Evolutionary conservation across 768 basidiomycete species (phyloP), one percentile per base, ranked within the genome.

Genomic region (Lactarius deliciosus): DNA sequence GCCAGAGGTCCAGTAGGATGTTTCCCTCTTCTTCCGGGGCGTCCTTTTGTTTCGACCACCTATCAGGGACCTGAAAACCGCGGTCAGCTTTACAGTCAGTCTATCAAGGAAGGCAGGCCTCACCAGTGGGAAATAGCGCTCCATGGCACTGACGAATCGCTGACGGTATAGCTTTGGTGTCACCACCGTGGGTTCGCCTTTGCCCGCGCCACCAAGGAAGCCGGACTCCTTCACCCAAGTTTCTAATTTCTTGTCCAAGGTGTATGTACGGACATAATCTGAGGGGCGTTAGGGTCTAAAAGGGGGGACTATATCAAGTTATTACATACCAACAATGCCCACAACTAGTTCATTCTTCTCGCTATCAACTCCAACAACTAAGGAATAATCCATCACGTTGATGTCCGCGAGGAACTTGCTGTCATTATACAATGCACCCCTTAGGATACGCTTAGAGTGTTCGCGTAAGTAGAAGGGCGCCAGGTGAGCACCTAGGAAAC

Each of bases 191-290:
- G 97, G 96, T 70, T 96, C 96, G 11, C 94, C 94, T 72, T 84
- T 88, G 53, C 87, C 88, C 54, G 85, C 83, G 25, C 86, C 90
- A 56, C 93, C 95, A 28, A 98, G 80, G 77, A 96, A 94, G 0
- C 92, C 84, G 2, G 93, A 89, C 72, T 98, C 97, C 74, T 98
- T 99, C 54, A 98, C 94, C 95, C 94, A 97, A 67, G 90, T 98
- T 78, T 98, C 97, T 20, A 99, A 80, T 72, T 94, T 95, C 80
- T 99, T 99, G 80, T 99, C 97, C 94, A 94, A 97, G 0, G 94
- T 96, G 74, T 96, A 96, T 4, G 94, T 95, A 10, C 95, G 90
- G 69, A 96, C 92, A 73, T 94, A 97, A 75, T 97, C 94, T 96
- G 30, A 40, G 36, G 36, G 47, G 9, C n/a, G 36, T 59, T n/a